These are phyloP conservation scores for Lentinula novae-zelandiae DNA, from an alignment of 1,284 basidiomycete genomes.

Conservation along the genomic window DNA sequence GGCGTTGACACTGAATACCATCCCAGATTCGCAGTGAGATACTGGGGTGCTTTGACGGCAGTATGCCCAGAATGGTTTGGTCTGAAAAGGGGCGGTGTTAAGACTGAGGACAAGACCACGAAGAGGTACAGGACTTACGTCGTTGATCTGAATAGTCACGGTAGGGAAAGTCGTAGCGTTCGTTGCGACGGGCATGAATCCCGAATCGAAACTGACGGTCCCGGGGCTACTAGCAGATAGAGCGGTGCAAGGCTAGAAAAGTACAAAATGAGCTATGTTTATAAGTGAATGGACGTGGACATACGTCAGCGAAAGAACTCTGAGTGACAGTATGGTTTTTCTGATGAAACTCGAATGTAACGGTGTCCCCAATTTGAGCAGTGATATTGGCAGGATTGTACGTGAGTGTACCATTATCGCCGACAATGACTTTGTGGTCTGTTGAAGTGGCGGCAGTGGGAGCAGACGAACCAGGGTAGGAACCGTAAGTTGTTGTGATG, in stretches of 20 bases:
- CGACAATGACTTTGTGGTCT: slow-evolving; percentile 49
- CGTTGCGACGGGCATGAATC: slow-evolving; percentile 50
- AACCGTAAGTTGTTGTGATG: slow-evolving; percentile 30
- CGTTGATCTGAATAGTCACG: slow-evolving; percentile 52
- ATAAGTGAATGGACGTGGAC: slow-evolving; percentile 35
- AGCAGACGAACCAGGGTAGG: slow-evolving; percentile 27
- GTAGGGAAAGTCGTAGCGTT: slow-evolving; percentile 46
- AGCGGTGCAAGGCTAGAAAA: slow-evolving; percentile 9
- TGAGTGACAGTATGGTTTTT: slow-evolving; percentile 54
- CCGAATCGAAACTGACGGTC: slow-evolving; percentile 57
- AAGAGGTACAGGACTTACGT: slow-evolving; percentile 32
- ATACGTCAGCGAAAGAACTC: slow-evolving; percentile 55
- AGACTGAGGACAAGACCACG: neutral
- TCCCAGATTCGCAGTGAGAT: slow-evolving; percentile 50
- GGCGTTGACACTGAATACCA: slow-evolving; percentile 66
- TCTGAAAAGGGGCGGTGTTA: slow-evolving; percentile 21
- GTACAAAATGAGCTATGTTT: neutral
- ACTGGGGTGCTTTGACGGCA: slow-evolving; percentile 39
- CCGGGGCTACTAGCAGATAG: slow-evolving; percentile 33
- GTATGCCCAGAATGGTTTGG: slow-evolving; percentile 46
- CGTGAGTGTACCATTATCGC: slow-evolving; percentile 38
- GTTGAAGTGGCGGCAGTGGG: slow-evolving; percentile 26
- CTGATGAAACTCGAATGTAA: slow-evolving; percentile 56
- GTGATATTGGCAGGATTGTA: slow-evolving; percentile 56
- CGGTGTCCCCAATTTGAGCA: slow-evolving; percentile 53